A percentile compares a stretch with the other conserved stretches of the same genome.
These are phyloP conservation scores for Antitrichia curtipendula DNA, from an alignment of 225 moss, liverwort and hornwort species.

Conservation along the genomic window DNA sequence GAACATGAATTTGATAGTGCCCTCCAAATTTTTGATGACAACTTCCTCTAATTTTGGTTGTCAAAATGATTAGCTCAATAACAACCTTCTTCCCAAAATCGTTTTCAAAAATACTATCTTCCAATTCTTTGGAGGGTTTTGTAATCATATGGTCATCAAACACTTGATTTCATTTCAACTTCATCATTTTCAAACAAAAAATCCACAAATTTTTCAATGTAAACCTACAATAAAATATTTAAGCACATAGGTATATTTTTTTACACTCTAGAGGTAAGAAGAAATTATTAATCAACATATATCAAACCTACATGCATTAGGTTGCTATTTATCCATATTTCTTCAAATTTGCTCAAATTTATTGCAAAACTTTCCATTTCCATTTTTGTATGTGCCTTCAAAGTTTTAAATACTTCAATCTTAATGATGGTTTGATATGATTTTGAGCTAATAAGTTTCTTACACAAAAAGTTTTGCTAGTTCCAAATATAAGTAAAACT, in stretches of 20 bases:
- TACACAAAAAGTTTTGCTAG: rapidly evolving
- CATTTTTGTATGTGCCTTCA: rapidly evolving
- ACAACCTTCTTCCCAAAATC: too few relatives aligned
- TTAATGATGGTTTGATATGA: too few relatives aligned
- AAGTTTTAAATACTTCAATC: neutral
- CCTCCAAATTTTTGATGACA: neutral
- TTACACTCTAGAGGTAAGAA: neutral
- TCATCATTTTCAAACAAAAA: neutral
- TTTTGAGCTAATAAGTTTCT: neutral
- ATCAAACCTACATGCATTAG: neutral
- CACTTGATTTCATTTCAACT: neutral
- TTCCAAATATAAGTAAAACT: too few relatives aligned
- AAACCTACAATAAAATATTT: neutral
- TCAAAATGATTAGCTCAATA: neutral
- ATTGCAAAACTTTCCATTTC: neutral
- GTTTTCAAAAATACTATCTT: neutral
- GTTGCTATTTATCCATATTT: neutral
- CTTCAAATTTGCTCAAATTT: neutral
- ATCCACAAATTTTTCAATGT: neutral
- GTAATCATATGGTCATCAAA: neutral
- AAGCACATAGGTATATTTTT: rapidly evolving
- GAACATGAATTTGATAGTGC: rapidly evolving
- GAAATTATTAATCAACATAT: rapidly evolving
- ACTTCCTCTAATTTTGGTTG: neutral
- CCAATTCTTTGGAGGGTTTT: too few relatives aligned